A percentile compares a stretch with the other conserved stretches of the same genome.
These are phyloP conservation scores for Diaporthe vaccinii DNA, from an alignment of 2,329 filamentous ascomycete species.

Conservation along the genomic window DNA sequence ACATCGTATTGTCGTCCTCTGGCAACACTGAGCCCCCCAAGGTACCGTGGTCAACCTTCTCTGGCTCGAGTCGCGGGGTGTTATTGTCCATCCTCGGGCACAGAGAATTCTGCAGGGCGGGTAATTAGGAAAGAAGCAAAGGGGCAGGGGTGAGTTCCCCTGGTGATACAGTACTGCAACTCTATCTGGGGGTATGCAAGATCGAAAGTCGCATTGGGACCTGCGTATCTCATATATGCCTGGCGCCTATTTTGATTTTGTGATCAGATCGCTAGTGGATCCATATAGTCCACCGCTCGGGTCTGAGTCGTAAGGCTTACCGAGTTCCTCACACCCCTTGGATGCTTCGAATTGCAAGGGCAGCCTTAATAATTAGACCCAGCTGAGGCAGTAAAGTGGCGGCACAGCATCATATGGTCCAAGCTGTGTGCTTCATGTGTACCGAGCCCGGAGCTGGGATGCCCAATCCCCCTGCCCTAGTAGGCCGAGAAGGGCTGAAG, in stretches of 20 bases:
- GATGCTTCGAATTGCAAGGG: not conserved
- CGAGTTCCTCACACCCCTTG: not conserved
- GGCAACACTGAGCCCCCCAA: not conserved
- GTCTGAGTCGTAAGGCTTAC: not conserved
- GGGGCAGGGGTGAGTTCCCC: not conserved
- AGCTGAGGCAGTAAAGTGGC: not conserved
- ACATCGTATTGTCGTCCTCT: conserved; percentile 6
- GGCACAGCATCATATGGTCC: not conserved
- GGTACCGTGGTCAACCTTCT: not conserved
- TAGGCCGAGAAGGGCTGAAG: not conserved
- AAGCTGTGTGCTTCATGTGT: not conserved
- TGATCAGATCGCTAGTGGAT: conserved; percentile 10
- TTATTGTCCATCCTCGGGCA: not conserved
- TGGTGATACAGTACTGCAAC: not conserved
- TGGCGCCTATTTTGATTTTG: not conserved
- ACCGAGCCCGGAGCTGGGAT: not conserved
- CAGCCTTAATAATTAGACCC: not conserved
- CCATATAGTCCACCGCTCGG: not conserved
- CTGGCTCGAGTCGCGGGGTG: not conserved
- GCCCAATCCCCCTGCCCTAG: not conserved
- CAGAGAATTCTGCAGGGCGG: not conserved
- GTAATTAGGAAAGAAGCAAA: not conserved
- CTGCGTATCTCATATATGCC: not conserved
- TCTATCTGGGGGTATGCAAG: not conserved
- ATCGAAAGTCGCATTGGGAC: not conserved